Evolutionary conservation across 2,329 filamentous ascomycete genomes (phyloP).

Genomic region (Thermomyces lanuginosus): DNA sequence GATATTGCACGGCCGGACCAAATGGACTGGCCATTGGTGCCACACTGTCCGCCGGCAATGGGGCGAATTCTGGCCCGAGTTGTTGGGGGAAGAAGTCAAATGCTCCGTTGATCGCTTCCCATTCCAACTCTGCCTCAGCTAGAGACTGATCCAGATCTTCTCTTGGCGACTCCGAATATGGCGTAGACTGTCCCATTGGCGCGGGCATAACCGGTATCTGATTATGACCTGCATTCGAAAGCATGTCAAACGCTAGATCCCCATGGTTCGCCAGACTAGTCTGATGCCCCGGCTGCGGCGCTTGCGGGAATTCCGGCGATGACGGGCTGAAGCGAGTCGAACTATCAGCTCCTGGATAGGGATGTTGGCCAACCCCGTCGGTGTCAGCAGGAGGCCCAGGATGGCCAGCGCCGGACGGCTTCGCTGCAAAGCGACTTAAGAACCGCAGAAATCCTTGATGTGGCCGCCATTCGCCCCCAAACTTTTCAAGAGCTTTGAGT

Average conservation of each 20-base stretch:
- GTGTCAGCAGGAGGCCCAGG: conserved; percentile 4
- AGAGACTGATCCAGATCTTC: conserved; percentile 48
- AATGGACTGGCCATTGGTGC: conserved; percentile 55
- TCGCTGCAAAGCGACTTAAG: conserved; percentile 15
- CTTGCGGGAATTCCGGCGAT: too few species aligned
- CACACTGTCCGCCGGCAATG: conserved; percentile 52
- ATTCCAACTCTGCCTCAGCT: conserved; percentile 57
- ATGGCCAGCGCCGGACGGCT: conserved; percentile 6
- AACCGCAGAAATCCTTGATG: conserved; percentile 32
- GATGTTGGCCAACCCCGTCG: too few species aligned
- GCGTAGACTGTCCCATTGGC: conserved; percentile 16
- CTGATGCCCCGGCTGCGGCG: background rate
- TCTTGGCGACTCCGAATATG: conserved; percentile 28
- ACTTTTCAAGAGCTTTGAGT: conserved; percentile 45
- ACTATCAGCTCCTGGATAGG: too few species aligned
- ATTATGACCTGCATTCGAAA: conserved; percentile 25
- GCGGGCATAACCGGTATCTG: conserved; percentile 37
- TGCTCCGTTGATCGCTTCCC: conserved; percentile 39
- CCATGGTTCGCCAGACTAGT: conserved; percentile 5
- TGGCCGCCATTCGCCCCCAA: conserved; percentile 42
- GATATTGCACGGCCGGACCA: conserved; percentile 63
- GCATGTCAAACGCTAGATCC: conserved; percentile 35
- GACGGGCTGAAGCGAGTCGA: too few species aligned
- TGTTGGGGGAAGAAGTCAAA: conserved; percentile 34
- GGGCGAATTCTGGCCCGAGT: conserved; percentile 60